Evolutionary conservation across 192 early-diverging fungal species (phyloP).

Genomic region (Coemansia sp.): DNA sequence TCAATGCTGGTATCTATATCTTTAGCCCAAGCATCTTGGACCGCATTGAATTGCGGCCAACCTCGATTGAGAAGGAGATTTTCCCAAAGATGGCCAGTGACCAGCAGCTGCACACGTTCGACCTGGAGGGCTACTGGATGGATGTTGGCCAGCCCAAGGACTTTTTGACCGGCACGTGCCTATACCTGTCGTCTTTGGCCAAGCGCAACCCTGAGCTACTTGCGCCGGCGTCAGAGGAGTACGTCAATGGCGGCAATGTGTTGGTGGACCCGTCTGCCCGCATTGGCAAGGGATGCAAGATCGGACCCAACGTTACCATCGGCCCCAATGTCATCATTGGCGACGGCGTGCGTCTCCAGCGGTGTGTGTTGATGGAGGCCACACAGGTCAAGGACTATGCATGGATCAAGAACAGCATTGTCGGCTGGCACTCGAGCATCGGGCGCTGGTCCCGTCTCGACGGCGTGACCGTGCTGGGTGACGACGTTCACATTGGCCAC

Average conservation of each 20-base stretch:
- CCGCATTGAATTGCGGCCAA: slow-evolving; percentile 93
- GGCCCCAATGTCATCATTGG: slow-evolving; percentile 90
- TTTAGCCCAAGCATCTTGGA: slow-evolving; percentile 89
- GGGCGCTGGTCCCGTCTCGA: slow-evolving; percentile 96
- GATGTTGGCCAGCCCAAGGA: slow-evolving; percentile 99
- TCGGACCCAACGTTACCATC: slow-evolving; percentile 97
- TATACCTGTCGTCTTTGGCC: slow-evolving; percentile 84
- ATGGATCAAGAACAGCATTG: slow-evolving; percentile 86
- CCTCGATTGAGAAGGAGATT: slow-evolving; percentile 97
- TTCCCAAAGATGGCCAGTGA: slow-evolving; percentile 93
- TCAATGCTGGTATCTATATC: slow-evolving; percentile 99
- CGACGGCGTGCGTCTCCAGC: slow-evolving; percentile 90
- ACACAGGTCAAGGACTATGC: slow-evolving; percentile 83
- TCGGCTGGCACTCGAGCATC: slow-evolving; percentile 95
- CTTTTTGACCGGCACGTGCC: slow-evolving; percentile 90
- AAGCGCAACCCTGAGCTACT: slow-evolving; percentile 74
- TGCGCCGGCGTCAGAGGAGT: slow-evolving; percentile 64
- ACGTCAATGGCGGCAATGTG: slow-evolving; percentile 84
- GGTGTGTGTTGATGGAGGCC: slow-evolving; percentile 85
- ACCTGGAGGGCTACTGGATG: slow-evolving; percentile 97
- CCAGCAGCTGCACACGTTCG: slow-evolving; percentile 85
- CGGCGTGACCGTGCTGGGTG: slow-evolving; percentile 92
- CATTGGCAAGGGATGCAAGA: slow-evolving; percentile 94
- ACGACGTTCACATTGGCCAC: slow-evolving; percentile 92
- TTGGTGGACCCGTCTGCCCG: slow-evolving; percentile 87